These are phyloP conservation scores for Magnaporthales sp. DNA, from an alignment of 2,329 filamentous ascomycete species.

Conservation along the genomic window DNA sequence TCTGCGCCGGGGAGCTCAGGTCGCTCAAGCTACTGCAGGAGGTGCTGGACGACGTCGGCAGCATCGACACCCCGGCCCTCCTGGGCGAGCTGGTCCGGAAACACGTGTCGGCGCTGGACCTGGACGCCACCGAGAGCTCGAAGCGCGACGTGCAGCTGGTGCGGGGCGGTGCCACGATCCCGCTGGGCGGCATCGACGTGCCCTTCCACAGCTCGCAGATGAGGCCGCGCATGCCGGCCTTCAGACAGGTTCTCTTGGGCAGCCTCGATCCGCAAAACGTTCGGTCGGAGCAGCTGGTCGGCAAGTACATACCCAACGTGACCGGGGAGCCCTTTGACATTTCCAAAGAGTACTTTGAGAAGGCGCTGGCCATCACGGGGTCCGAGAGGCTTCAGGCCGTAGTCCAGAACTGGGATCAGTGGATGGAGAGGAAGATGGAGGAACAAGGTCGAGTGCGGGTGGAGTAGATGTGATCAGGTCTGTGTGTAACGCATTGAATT, in stretches of 20 bases:
- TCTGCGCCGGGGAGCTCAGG: constrained; percentile 23
- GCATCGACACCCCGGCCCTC: not conserved
- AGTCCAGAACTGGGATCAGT: not conserved
- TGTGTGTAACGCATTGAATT: too few species aligned
- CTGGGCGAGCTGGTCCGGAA: not conserved
- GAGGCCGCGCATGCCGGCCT: not conserved
- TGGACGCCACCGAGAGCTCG: not conserved
- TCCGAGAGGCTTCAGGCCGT: not conserved
- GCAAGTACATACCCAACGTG: constrained; percentile 25
- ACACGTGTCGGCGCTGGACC: not conserved
- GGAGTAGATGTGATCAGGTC: too few species aligned
- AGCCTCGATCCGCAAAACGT: constrained; percentile 15
- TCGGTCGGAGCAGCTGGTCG: constrained; percentile 17
- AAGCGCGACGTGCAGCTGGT: constrained; percentile 9
- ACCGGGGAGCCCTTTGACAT: constrained; percentile 20
- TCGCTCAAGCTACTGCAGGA: not conserved
- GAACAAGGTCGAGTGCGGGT: too few species aligned
- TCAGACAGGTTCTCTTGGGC: constrained; percentile 11
- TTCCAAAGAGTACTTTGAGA: not conserved
- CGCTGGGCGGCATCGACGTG: constrained; percentile 21
- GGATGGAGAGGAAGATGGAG: too few species aligned
- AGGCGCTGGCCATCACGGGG: not conserved
- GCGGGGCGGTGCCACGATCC: constrained; percentile 20
- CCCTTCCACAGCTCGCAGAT: constrained; percentile 20
- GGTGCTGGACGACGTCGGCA: not conserved